Evolutionary conservation across 306 rosid genomes (phyloP), one percentile per base, ranked within the genome.

Genomic region (Echinosophora koreensis): DNA sequence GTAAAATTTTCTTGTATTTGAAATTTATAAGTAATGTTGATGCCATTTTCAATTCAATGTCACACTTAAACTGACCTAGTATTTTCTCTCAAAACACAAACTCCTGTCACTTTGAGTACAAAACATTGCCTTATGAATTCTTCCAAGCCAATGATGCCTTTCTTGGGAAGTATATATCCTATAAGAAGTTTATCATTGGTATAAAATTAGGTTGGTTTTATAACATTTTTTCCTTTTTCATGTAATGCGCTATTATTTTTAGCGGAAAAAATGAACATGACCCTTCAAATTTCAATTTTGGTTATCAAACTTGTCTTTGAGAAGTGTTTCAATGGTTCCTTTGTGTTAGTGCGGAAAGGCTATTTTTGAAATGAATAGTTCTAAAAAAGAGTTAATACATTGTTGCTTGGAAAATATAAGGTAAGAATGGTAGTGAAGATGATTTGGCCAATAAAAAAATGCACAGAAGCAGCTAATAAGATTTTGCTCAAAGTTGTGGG

Each of bases 201-300:
- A 51, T 7, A 61, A 74, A 15, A 35, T 49, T 35, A 16, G 27
- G 65, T 57, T 27, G 3, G 32, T 70, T 58, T 30, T 74, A 60
- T 60, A 9, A 2, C 34, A 15, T 61, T 17, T 50, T 75, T 49
- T 18, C 32, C 18, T 51, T 17, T 76, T 63, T 32, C 16, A 37
- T 13, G 28, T 51, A 61, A 52, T 54, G 41, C 62, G 28, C 30
- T 51, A 27, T 22, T 22, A 22, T 22, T 22, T 22, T 22, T 1
- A 22, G 22, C 22, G 22, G 22, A 22, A 22, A 22, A 22, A 22
- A 22, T 22, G 22, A 22, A 22, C 22, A 22, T n/a, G 15, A 34
- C 49, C 66, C 74, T 58, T 77, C 74, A 66, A 77, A 28, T 77
- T 66, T 56, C 30, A 54, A 39, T 54, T n/a, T 30, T 16, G 69